phyloP scores from a whole-genome alignment of 176 grass and related monocot species.

The Musa acuminata region DNA sequence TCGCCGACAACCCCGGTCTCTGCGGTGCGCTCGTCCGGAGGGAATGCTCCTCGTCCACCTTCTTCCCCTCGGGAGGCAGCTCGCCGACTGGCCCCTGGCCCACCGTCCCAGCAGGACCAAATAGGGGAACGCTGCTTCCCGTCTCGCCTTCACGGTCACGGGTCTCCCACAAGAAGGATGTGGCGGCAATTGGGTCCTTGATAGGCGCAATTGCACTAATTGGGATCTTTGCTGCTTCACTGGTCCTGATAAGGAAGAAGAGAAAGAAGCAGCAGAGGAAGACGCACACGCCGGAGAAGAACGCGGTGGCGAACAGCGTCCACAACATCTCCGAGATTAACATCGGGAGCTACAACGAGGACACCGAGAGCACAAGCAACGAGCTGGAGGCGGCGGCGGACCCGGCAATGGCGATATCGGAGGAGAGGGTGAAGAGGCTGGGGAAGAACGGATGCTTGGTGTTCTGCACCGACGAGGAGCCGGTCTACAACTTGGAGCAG shows the following conservation, averaged over 20 bases:
- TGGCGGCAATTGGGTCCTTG: constrained; percentile 29
- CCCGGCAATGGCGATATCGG: constrained; percentile 52
- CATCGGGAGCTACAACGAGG: constrained; percentile 23
- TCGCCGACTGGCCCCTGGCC: neutral
- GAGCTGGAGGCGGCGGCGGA: constrained; percentile 37
- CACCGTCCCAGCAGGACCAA: constrained; percentile 4
- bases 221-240: constrained; percentile 30
- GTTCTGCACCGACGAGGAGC: constrained; percentile 71
- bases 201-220: constrained; percentile 25
- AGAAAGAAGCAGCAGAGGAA: constrained; percentile 23
- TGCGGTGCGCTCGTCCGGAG: constrained; percentile 63
- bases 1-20: constrained; percentile 54
- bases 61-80: constrained; percentile 38
- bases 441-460: constrained; percentile 68
- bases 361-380: constrained; percentile 33
- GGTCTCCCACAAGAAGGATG: constrained; percentile 21
- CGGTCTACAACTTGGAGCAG: constrained; percentile 73
- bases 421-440: constrained; percentile 66
- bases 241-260: constrained; percentile 41
- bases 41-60: constrained; percentile 54
- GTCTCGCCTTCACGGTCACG: constrained; percentile 30
- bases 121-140: constrained; percentile 26
- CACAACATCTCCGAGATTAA: constrained; percentile 17
- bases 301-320: neutral
- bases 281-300: constrained; percentile 43